Conservation (phyloP, 1,284 basidiomycete species). For the Rhodotorula sp. region DNA sequence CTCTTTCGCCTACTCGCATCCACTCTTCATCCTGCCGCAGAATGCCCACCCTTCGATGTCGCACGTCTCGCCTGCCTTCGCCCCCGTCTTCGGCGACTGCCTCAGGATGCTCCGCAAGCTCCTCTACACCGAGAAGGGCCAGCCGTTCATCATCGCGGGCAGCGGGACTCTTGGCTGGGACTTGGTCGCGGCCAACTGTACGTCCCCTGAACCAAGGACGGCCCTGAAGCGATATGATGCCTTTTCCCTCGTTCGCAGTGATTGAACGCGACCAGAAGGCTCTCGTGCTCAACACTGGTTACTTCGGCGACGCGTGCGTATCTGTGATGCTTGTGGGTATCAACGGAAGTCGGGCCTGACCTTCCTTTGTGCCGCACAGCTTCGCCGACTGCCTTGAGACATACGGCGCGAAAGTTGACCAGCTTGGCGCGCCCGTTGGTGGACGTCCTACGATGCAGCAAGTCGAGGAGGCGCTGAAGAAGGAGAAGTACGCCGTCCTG, state of each 20-base stretch:
- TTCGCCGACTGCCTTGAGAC: constrained; percentile 61
- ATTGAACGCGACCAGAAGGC: constrained; percentile 73
- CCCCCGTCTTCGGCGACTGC: constrained; percentile 84
- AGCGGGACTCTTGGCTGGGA: constrained; percentile 92
- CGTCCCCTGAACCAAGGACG: not conserved
- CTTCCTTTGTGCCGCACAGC: not conserved
- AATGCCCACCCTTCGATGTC: constrained; percentile 84
- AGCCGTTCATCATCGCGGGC: constrained; percentile 87
- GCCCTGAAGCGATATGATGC: too few species aligned
- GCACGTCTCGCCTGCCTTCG: constrained; percentile 88
- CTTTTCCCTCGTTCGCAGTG: constrained; percentile 46
- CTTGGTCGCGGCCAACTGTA: constrained; percentile 69
- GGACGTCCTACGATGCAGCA: constrained; percentile 63
- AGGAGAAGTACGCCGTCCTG: constrained; percentile 82
- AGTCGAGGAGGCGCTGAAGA: constrained; percentile 68
- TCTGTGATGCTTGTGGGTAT: constrained; percentile 42
- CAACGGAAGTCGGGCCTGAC: not conserved
- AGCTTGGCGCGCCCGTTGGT: constrained; percentile 80
- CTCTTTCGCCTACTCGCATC: not conserved
- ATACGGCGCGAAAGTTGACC: constrained; percentile 88
- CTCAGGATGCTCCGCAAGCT: constrained; percentile 73
- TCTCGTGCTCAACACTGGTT: constrained; percentile 75
- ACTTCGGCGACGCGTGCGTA: constrained; percentile 80
- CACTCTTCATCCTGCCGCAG: constrained; percentile 42
- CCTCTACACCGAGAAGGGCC: constrained; percentile 64